phyloP scores from a whole-genome alignment of 176 grass and related monocot genomes.

The Oryza nivara region DNA sequence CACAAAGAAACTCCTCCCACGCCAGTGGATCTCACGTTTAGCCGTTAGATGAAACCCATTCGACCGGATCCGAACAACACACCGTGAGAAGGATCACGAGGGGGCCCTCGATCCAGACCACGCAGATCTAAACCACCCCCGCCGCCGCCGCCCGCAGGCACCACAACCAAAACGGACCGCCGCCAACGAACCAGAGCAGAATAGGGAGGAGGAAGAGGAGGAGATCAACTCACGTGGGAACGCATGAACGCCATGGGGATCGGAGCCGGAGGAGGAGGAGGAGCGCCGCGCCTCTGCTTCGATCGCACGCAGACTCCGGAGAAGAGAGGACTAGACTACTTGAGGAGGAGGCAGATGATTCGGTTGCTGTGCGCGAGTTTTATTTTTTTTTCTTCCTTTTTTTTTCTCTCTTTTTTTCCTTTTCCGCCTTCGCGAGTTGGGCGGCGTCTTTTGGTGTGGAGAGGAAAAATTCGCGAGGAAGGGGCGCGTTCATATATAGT shows the following conservation, averaged over 20 bases:
- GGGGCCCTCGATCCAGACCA: background rate
- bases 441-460: constrained; percentile 18
- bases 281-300: constrained; percentile 31
- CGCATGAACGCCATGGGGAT: constrained; percentile 61
- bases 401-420: background rate
- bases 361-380: constrained; percentile 18
- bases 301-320: constrained; percentile 46
- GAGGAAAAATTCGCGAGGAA: background rate
- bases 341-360: background rate
- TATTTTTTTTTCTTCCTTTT: background rate
- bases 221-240: constrained; percentile 47
- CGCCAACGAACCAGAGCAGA: background rate
- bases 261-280: background rate
- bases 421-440: background rate
- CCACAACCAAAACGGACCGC: background rate
- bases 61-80: background rate
- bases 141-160: background rate
- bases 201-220: background rate
- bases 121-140: constrained; percentile 43
- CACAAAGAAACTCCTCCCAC: background rate
- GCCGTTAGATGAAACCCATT: background rate
- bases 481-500: constrained; percentile 37
- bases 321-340: background rate
- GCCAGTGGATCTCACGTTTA: background rate
- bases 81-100: background rate